Base-by-base conservation (phyloP, 75 land plant species). In the Pinus albicaulis region DNA sequence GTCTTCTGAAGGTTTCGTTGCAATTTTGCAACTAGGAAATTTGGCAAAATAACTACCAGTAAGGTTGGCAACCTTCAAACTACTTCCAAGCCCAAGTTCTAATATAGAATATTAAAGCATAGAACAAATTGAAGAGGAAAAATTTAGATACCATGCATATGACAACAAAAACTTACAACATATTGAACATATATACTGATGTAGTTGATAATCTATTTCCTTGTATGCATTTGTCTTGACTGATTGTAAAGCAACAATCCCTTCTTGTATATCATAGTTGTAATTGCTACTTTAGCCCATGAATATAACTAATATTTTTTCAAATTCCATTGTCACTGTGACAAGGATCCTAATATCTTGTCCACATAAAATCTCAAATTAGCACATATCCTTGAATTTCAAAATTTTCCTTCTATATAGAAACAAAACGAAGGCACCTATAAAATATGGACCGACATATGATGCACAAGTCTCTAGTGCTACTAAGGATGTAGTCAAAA, bases 371-470 rank as follows among this genome's bases (percentile, higher is more conserved):
- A 90, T 13, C 73, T 6, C 71, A 73, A 53, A 80, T 89, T 59
- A 93, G 57, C 36, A 83, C 77, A 76, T 78, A 80, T 1, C 84
- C 86, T 70, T 89, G 82, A 77, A 74, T 74, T 22, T 74, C 66
- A 63, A 63, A 31, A 38, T 28, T 15, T 63, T 16, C 36, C 3
- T 12, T 28, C 31, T 38, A 28, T 28, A 38, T 15, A 63, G 66
- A 63, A 72, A 83, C 31, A 74, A 84, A 58, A 92, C 92, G 69
- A 90, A 80, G 19, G 53, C 71, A 75, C 88, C 84, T 26, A 92
- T 90, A 11, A 88, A 83, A 79, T 78, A 92, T 5, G 92, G 92
- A 2, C 95, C 95, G 34, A 89, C 87, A 56, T 85, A 89, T 15
- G 86, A 75, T 52, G 91, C 88, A 17, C 79, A 48, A 4, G 87